Base-by-base conservation (phyloP, 2,329 filamentous ascomycete species). In the Trichoderma sp. region DNA sequence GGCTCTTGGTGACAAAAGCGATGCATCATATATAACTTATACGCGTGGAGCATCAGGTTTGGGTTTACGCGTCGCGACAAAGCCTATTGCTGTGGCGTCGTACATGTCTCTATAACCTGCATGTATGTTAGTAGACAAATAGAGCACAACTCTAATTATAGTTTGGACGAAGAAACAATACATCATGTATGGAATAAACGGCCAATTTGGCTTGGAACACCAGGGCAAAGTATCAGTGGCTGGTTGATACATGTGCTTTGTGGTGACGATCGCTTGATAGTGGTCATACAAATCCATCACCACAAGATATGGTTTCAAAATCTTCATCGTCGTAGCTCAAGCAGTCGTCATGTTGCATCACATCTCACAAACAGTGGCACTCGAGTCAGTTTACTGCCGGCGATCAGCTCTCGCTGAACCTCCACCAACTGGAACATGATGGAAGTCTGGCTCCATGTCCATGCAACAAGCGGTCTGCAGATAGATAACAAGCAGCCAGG, bases 391-490 rank as follows among this genome's bases (percentile, higher is more conserved):
- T 18, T 14, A 36, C 30, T 34, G 57, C 21, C 15, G 32, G 28
- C 60, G 30, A 47, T 26, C 53, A 51, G 32, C 28, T 53, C 47
- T 26, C 18, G 32, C 6, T 24, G 51, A 8, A 57, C 28, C 53
- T 57, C 51, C 26, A 26, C 53, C 24, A 69, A 34, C 56, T 34
- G 66, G 53, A 69, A n/a, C 12, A n/a, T 67, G 66, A 69, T n/a
- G 15, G 6, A 61, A 69, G 12, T 12, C 30, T 26, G 26, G 57
- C 66, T 56, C 12, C n/a, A 66, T 51, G 63, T 30, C 21, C 12
- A 21, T 51, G 36, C 36, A 69, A 69, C 66, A 69, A 69, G 66
- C 66, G 66, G 66, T 69, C 66, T 69, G 66, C 66, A 69, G 57
- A 69, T 34, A 69, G 57, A 69, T 34, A 51, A 47, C 28, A 11